Evolutionary conservation across 768 basidiomycete genomes (phyloP).

Genomic region (Sarcomyxa edulis): DNA sequence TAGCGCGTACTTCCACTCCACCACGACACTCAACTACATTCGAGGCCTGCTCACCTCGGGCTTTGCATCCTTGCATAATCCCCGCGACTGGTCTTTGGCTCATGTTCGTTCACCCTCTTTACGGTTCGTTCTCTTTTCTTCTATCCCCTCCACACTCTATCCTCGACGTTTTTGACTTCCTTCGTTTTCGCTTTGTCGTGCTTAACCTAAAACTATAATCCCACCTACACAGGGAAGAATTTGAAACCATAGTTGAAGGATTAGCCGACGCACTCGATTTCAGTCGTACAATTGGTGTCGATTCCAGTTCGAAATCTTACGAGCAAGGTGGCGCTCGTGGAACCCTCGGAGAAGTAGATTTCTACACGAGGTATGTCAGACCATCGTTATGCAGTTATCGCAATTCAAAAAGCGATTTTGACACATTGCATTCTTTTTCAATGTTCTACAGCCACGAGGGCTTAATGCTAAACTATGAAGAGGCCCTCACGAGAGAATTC

Average conservation of each 20-base stretch:
- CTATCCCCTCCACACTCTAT: background rate
- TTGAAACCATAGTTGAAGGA: slow-evolving; percentile 78
- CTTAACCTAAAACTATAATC: slow-evolving; percentile 2
- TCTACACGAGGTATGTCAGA: slow-evolving; percentile 74
- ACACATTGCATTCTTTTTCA: background rate
- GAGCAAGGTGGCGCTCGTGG: slow-evolving; percentile 69
- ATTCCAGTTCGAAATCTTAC: slow-evolving; percentile 49
- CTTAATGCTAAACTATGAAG: slow-evolving; percentile 87
- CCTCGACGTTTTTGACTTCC: slow-evolving; percentile 3
- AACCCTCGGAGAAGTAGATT: slow-evolving; percentile 82
- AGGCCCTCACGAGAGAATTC: slow-evolving; percentile 78
- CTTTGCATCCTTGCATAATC: slow-evolving; percentile 90
- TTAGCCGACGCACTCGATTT: slow-evolving; percentile 93
- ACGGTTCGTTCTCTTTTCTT: slow-evolving; percentile 34
- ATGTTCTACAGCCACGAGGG: slow-evolving; percentile 72
- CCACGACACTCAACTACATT: slow-evolving; percentile 89
- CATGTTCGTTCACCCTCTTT: slow-evolving; percentile 86
- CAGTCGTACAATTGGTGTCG: slow-evolving; percentile 80
- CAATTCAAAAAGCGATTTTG: background rate
- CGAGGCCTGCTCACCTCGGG: slow-evolving; percentile 86
- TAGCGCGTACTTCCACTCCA: slow-evolving; percentile 95
- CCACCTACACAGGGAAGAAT: slow-evolving; percentile 53
- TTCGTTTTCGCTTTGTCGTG: background rate
- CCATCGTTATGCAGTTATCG: background rate
- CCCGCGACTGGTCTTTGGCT: slow-evolving; percentile 84